Evolutionary conservation across 1,284 basidiomycete genomes (phyloP).

Genomic region (Peniophora sp.): DNA sequence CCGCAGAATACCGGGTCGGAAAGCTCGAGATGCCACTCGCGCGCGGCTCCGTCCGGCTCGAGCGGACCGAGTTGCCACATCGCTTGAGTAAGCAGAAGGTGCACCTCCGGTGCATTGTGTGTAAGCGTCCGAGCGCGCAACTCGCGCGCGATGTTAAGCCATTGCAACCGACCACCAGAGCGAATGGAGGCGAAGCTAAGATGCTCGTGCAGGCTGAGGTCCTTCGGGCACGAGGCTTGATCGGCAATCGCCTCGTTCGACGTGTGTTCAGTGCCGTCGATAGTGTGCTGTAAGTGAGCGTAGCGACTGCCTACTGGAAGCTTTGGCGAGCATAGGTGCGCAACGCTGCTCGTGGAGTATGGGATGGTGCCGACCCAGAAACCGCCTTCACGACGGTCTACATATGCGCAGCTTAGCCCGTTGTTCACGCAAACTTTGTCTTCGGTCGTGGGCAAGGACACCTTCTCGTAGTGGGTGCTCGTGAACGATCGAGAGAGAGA

Average conservation of each 20-base stretch:
- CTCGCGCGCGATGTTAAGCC: slow-evolving; percentile 39
- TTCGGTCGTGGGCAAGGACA: slow-evolving; percentile 18
- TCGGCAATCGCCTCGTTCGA: slow-evolving; percentile 35
- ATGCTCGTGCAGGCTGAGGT: slow-evolving; percentile 27
- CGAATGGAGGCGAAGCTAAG: slow-evolving; percentile 34
- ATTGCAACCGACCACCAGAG: slow-evolving; percentile 34
- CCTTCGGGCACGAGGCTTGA: slow-evolving; percentile 26
- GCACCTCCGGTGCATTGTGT: slow-evolving; percentile 29
- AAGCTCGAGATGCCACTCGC: slow-evolving; percentile 17
- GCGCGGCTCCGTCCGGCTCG: slow-evolving; percentile 1
- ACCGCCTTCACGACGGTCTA: background rate
- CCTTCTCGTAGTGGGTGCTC: slow-evolving; percentile 25
- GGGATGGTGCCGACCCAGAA: background rate
- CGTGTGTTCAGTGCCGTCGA: slow-evolving; percentile 28
- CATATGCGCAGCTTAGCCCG: slow-evolving; percentile 20
- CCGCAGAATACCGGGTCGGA: slow-evolving; percentile 21
- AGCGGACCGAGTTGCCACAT: slow-evolving; percentile 32
- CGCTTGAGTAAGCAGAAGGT: slow-evolving; percentile 31
- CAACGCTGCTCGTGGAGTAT: slow-evolving; percentile 9
- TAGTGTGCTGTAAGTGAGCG: slow-evolving; percentile 24
- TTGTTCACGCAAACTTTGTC: slow-evolving; percentile 24
- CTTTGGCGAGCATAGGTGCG: slow-evolving; percentile 19
- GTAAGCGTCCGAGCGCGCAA: slow-evolving; percentile 26
- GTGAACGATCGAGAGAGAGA: slow-evolving; percentile 33
- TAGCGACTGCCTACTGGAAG: slow-evolving; percentile 25